Evolutionary conservation across 2,329 filamentous ascomycete species (phyloP).

Genomic region (Bertia moriformis): DNA sequence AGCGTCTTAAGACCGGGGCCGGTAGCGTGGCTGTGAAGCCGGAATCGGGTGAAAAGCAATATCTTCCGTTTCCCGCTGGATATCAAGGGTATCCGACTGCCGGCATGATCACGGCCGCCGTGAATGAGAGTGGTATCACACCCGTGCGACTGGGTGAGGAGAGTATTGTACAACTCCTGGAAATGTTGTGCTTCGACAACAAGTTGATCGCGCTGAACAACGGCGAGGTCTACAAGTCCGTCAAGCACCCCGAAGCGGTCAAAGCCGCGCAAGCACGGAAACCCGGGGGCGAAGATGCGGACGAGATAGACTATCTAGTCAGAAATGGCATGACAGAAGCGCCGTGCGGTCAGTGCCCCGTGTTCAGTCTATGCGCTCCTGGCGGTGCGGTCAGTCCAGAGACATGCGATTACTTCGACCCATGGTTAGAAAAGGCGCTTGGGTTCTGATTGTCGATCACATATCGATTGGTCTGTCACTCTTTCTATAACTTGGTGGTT

Average conservation of each 20-base stretch:
- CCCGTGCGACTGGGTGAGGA: conserved; percentile 32
- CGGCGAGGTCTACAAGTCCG: conserved; percentile 30
- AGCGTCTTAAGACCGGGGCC: conserved; percentile 19
- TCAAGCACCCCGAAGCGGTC: conserved; percentile 17
- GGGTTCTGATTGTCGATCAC: background rate
- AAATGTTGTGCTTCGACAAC: conserved; percentile 48
- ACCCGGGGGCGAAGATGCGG: conserved; percentile 13
- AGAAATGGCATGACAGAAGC: conserved; percentile 46
- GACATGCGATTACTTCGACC: conserved; percentile 47
- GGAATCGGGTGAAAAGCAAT: conserved; percentile 15
- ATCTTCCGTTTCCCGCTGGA: conserved; percentile 27
- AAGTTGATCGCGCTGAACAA: conserved; percentile 34
- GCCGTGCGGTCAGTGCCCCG: conserved; percentile 48
- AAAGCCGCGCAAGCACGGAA: background rate
- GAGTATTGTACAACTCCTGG: conserved; percentile 40
- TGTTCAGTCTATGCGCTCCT: conserved; percentile 46
- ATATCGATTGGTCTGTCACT: too few species aligned
- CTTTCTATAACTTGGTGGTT: conserved; percentile 3
- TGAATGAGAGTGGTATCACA: conserved; percentile 35
- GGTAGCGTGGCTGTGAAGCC: conserved; percentile 16
- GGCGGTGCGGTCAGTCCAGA: conserved; percentile 44
- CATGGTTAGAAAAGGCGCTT: conserved; percentile 28
- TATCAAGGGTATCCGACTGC: conserved; percentile 39
- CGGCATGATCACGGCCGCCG: conserved; percentile 31
- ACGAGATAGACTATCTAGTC: conserved; percentile 23